Percentiles rank a stretch among this genome's conserved stretches.
Conservation (phyloP, 2,329 filamentous ascomycete species). For the Claviceps lovelessii region DNA sequence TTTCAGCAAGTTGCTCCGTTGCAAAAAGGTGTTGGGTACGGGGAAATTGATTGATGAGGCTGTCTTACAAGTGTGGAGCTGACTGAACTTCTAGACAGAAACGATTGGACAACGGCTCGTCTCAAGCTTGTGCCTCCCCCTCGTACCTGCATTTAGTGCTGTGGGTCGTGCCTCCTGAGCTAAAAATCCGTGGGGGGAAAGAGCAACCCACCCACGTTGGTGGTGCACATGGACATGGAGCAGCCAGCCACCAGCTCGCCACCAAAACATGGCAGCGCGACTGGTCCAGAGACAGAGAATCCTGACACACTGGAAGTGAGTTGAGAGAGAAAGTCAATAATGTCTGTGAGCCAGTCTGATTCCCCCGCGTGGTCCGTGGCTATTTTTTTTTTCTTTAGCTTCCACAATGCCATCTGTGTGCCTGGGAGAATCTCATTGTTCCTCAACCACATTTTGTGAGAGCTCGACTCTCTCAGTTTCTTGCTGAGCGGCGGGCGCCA, state of each 20-base stretch:
- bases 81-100: background rate
- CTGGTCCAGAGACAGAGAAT: background rate
- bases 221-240: background rate
- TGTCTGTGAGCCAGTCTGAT: background rate
- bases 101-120: conserved; percentile 20
- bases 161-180: conserved; percentile 5
- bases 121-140: conserved; percentile 15
- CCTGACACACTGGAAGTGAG: background rate
- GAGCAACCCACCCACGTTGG: background rate
- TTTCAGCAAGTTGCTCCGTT: no score
- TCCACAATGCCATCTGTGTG: background rate
- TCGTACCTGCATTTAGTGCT: conserved; percentile 13
- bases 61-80: background rate
- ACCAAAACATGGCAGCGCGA: background rate
- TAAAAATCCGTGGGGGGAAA: conserved; percentile 1
- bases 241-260: background rate
- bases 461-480: background rate
- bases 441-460: background rate
- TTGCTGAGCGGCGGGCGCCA: background rate
- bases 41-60: background rate
- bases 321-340: background rate
- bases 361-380: background rate
- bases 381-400: background rate
- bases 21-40: background rate
- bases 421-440: background rate